Evolutionary conservation across 1,284 basidiomycete species (phyloP).

Genomic region (Gomphus sp.): DNA sequence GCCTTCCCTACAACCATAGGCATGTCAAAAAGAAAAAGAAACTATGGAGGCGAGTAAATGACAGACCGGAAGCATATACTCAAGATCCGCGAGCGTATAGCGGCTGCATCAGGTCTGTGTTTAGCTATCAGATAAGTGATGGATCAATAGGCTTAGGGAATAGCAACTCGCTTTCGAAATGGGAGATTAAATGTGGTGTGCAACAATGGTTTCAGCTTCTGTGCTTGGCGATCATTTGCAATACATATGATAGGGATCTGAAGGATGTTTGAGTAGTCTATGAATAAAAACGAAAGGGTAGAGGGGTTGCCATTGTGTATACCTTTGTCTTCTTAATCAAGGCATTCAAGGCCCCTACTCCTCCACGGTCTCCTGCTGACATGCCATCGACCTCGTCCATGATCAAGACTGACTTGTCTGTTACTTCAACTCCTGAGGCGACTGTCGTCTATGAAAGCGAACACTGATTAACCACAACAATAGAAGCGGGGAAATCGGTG

Average conservation of each 20-base stretch:
- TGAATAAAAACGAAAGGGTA: neutral
- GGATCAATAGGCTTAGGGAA: no score
- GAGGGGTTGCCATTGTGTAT: slow-evolving; percentile 3
- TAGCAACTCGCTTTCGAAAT: slow-evolving; percentile 57
- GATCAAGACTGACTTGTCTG: slow-evolving; percentile 80
- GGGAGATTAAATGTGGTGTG: slow-evolving; percentile 67
- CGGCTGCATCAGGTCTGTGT: slow-evolving; percentile 60
- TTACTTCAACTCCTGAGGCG: slow-evolving; percentile 61
- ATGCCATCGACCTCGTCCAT: slow-evolving; percentile 99
- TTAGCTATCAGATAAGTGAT: neutral
- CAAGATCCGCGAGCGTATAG: slow-evolving; percentile 79
- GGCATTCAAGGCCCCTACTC: slow-evolving; percentile 86
- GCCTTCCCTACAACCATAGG: slow-evolving; percentile 60
- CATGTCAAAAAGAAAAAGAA: slow-evolving; percentile 7
- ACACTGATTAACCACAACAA: neutral
- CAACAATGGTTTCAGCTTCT: slow-evolving; percentile 86
- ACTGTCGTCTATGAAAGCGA: slow-evolving; percentile 46
- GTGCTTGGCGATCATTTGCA: slow-evolving; percentile 81
- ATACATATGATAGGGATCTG: slow-evolving; percentile 97
- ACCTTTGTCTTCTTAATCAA: slow-evolving; percentile 93
- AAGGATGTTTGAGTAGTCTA: neutral
- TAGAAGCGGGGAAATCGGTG: slow-evolving; percentile 12
- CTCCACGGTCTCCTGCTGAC: slow-evolving; percentile 95
- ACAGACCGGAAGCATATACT: slow-evolving; percentile 82
- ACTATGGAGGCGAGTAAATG: neutral